Evolutionary conservation across 2,329 filamentous ascomycete genomes (phyloP), one percentile per base, ranked within the genome.

Genomic region (Fusarium chlamydosporum): DNA sequence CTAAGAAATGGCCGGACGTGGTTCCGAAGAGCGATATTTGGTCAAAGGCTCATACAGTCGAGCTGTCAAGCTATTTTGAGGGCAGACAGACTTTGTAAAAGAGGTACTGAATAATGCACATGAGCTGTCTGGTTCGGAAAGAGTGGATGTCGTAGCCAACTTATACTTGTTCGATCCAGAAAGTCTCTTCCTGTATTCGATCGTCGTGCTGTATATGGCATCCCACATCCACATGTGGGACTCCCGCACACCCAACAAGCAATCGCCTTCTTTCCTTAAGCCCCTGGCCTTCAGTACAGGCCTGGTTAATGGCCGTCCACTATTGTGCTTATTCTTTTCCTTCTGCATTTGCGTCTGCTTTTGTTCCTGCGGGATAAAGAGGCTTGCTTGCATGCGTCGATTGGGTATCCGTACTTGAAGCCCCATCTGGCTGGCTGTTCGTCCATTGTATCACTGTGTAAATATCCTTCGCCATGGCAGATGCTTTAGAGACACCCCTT

Each of bases 351-450:
- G 34, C 38, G 67, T 56, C 61, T 69, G 38, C 31, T 51, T 60
- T 66, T 68, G 65, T 67, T 68, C 69, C 73, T 79, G 77, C 77
- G 75, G 77, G 76, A 77, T 75, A 77, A 76, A 78, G 75, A 75
- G 72, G 73, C 73, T 76, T 74, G 67, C 57, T 62, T 66, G 66
- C 72, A 75, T 77, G 73, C 75, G 71, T 78, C 75, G 73, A 79
- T 80, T 79, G 78, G 78, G 78, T 79, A 80, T 75, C 77, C 76
- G 67, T 79, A 79, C 77, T 74, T 78, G 63, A 72, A 72, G 75
- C 73, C 75, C 77, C 76, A 79, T 79, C 75, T 65, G 63, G 68
- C 75, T 65, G 63, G 68, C 47, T 67, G 50, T 58, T 52, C 70
- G 59, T 65, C 52, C 69, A 73, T 65, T 69, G 67, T 72, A 74